These are phyloP conservation scores for Apiospora pterosperma DNA, from an alignment of 2,329 filamentous ascomycete species.

Conservation along the genomic window DNA sequence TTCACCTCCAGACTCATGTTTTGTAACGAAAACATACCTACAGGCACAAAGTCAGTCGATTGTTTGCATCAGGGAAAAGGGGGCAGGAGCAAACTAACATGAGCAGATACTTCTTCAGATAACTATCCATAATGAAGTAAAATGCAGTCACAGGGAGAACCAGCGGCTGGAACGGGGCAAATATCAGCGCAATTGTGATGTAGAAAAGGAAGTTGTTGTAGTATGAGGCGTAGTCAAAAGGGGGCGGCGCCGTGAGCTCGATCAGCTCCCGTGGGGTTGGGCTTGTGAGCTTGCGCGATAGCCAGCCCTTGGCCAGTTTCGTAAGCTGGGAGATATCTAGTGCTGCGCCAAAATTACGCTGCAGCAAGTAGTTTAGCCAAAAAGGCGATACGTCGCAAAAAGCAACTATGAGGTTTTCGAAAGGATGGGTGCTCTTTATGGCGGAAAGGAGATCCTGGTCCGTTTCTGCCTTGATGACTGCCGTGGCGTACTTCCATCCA, in stretches of 20 bases:
- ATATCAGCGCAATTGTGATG: slow-evolving; percentile 84
- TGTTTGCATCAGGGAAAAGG: slow-evolving; percentile 66
- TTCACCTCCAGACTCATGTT: slow-evolving; percentile 89
- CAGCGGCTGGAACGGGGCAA: slow-evolving; percentile 80
- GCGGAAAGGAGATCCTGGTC: slow-evolving; percentile 65
- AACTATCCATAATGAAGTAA: slow-evolving; percentile 85
- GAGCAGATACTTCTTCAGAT: slow-evolving; percentile 91
- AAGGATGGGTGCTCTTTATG: slow-evolving; percentile 60
- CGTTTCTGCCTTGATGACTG: slow-evolving; percentile 55
- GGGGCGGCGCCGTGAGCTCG: slow-evolving; percentile 84
- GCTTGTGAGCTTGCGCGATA: slow-evolving; percentile 76
- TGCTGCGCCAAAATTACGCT: slow-evolving; percentile 90
- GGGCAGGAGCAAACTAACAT: slow-evolving; percentile 82
- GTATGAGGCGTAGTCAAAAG: slow-evolving; percentile 93
- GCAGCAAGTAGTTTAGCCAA: slow-evolving; percentile 91
- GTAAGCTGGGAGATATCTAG: slow-evolving; percentile 86
- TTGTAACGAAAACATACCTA: slow-evolving; percentile 92
- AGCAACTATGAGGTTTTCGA: slow-evolving; percentile 74
- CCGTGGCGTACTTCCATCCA: slow-evolving; percentile 70
- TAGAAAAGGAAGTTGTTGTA: slow-evolving; percentile 99
- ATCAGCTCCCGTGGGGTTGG: slow-evolving; percentile 87
- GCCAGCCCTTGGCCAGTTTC: slow-evolving; percentile 77
- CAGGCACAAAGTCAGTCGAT: slow-evolving; percentile 74
- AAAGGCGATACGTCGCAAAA: slow-evolving; percentile 83
- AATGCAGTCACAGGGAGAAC: slow-evolving; percentile 81